Conservation (phyloP, 306 rosid genomes). For the Alnus glutinosa region DNA sequence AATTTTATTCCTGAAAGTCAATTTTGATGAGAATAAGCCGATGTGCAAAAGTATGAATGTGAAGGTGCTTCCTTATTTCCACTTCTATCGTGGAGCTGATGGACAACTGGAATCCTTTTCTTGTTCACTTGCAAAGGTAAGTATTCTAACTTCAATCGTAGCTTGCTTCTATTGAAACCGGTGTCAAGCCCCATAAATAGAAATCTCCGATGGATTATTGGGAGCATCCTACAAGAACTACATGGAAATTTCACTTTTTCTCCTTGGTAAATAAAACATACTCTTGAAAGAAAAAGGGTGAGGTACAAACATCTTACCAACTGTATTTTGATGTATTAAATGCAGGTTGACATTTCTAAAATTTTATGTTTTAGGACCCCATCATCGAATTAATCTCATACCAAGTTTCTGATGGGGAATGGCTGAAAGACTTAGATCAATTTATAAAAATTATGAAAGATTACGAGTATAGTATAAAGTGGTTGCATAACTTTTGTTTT, state of each 20-base stretch:
- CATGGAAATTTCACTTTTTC: not conserved
- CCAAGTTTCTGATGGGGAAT: not conserved
- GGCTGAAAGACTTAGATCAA: not conserved
- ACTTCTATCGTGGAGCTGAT: conserved; percentile 93
- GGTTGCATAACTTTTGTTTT: not conserved
- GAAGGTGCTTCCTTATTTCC: conserved; percentile 96
- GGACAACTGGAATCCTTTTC: conserved; percentile 93
- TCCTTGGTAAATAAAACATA: not conserved
- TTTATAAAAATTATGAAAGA: not conserved
- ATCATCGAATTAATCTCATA: not conserved
- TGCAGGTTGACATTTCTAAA: not conserved
- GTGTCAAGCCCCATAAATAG: conserved; percentile 1
- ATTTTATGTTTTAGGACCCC: not conserved
- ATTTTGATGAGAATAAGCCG: conserved; percentile 95
- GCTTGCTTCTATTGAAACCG: conserved; percentile 18
- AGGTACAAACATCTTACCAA: not conserved
- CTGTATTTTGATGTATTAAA: not conserved
- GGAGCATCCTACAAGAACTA: not conserved
- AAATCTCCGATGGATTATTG: not conserved
- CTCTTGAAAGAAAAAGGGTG: not conserved
- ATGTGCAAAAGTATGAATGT: conserved; percentile 98
- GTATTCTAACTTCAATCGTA: conserved; percentile 21
- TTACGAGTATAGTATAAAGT: not conserved
- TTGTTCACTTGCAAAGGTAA: conserved; percentile 97
- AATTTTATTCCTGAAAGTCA: conserved; percentile 82